Conservation (phyloP, 352 stramenopile genomes). For the Globisporangium iwayamae region DNA sequence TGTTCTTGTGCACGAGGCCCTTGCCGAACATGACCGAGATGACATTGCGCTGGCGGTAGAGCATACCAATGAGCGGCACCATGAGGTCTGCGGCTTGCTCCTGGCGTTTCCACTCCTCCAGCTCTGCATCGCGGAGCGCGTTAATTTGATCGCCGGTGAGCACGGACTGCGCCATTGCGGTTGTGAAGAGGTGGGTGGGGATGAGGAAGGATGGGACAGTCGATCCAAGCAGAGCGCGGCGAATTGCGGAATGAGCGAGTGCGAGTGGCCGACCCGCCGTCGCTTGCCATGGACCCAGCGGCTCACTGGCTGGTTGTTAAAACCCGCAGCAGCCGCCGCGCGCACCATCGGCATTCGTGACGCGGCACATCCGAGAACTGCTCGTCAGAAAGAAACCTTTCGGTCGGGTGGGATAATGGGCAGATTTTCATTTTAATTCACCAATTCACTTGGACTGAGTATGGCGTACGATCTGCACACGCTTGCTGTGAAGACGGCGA, state of each 20-base stretch:
- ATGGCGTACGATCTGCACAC: too few relatives aligned
- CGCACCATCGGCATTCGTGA: neutral
- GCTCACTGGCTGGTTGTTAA: slow-evolving; percentile 1
- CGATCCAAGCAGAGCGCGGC: slow-evolving; percentile 17
- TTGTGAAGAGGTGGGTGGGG: neutral
- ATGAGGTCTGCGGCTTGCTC: slow-evolving; percentile 82
- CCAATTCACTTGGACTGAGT: too few relatives aligned
- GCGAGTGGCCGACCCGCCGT: neutral
- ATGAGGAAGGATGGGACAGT: neutral
- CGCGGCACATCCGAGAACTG: neutral
- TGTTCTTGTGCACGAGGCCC: slow-evolving; percentile 82
- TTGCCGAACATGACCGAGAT: slow-evolving; percentile 84
- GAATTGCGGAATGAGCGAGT: slow-evolving; percentile 20
- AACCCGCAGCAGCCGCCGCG: neutral
- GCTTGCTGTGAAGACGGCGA: too few relatives aligned
- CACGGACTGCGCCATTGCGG: slow-evolving; percentile 32
- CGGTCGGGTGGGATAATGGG: neutral
- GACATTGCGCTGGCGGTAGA: slow-evolving; percentile 83
- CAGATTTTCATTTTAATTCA: neutral
- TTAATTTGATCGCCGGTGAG: slow-evolving; percentile 47
- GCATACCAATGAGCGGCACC: slow-evolving; percentile 75
- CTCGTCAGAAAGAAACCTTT: neutral
- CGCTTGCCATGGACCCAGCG: neutral
- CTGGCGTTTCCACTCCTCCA: slow-evolving; percentile 75
- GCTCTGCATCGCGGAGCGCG: slow-evolving; percentile 51